phyloP scores from a whole-genome alignment of 169 alveolate genomes.

The Plasmodium reichenowi region DNA sequence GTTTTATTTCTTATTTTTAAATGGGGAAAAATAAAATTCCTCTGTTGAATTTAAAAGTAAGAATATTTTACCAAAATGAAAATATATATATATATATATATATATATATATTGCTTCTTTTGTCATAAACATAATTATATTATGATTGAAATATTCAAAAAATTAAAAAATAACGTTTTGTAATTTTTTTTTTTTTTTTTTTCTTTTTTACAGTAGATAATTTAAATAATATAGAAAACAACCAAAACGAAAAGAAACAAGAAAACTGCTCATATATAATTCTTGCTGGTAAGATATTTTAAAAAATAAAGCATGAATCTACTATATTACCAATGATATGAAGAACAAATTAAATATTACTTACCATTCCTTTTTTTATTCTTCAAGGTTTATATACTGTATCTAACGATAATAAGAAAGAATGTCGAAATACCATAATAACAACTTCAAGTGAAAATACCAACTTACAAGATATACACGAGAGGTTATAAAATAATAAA shows the following conservation, averaged over 20 bases:
- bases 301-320: not conserved
- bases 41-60: conserved; percentile 27
- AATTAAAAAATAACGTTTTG: not conserved
- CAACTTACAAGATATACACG: conserved; percentile 25
- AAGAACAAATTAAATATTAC: not conserved
- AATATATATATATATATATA: not conserved
- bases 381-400: conserved; percentile 28
- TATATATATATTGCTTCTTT: not conserved
- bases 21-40: not conserved
- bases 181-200: conserved; percentile 8
- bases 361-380: not conserved
- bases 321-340: too few species aligned
- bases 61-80: not conserved
- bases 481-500: conserved; percentile 33
- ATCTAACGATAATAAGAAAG: conserved; percentile 14
- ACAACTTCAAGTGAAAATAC: conserved; percentile 44
- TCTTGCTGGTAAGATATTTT: conserved; percentile 56
- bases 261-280: conserved; percentile 8
- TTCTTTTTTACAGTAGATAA: conserved; percentile 16
- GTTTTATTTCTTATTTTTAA: too few species aligned
- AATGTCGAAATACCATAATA: conserved; percentile 35
- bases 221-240: conserved; percentile 11
- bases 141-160: too few species aligned
- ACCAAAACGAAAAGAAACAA: conserved; percentile 1
- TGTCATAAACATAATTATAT: not conserved